A percentile compares a stretch with the other conserved stretches of the same genome.
Evolutionary conservation across 768 basidiomycete species (phyloP).

Genomic region (Calocybe gangraenosa): DNA sequence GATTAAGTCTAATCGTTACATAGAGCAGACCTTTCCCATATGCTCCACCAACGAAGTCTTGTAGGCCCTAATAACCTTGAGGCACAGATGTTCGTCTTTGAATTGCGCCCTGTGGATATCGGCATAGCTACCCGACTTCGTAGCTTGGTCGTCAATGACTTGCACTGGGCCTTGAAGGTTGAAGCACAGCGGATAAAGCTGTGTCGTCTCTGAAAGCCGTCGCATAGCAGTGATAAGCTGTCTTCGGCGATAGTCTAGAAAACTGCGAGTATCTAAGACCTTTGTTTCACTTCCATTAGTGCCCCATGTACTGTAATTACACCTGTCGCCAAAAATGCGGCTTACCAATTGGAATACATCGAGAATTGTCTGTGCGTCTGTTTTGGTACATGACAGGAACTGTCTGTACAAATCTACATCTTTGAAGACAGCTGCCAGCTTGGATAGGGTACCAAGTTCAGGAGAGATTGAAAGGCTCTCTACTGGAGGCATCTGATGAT

Average conservation of each 20-base stretch:
- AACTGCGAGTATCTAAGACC: too few relatives aligned
- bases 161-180: background rate
- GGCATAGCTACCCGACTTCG: constrained; percentile 6
- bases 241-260: background rate
- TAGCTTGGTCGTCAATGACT: background rate
- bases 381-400: background rate
- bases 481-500: too few relatives aligned
- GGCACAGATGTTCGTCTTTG: background rate
- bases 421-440: background rate
- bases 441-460: too few relatives aligned
- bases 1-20: background rate
- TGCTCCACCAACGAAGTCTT: background rate
- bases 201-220: constrained; percentile 2
- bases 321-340: too few relatives aligned
- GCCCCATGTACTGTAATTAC: too few relatives aligned
- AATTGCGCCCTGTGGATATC: constrained; percentile 6
- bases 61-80: constrained; percentile 9
- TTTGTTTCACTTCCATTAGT: too few relatives aligned
- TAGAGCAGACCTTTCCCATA: constrained; percentile 6
- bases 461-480: too few relatives aligned
- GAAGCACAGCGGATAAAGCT: constrained; percentile 10
- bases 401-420: background rate
- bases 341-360: constrained; percentile 7
- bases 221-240: constrained; percentile 11
- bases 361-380: constrained; percentile 2